Percentiles rank a stretch among this genome's conserved stretches.
Conservation (phyloP, 2,329 filamentous ascomycete species). For the Fonsecaea nubica region DNA sequence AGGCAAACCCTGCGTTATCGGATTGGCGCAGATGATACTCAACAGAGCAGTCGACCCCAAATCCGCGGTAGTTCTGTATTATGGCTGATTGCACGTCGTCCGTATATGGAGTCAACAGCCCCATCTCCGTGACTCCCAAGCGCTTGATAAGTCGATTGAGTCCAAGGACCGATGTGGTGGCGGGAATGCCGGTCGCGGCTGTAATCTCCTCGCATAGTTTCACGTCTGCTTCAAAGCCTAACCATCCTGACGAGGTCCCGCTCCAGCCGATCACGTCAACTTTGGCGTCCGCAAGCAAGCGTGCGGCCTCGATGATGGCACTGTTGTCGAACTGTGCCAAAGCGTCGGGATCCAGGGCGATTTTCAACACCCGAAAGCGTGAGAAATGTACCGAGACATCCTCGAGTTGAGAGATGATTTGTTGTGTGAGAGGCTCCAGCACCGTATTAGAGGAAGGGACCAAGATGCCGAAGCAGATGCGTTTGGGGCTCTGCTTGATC, state of each 20-base stretch:
- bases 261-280: constrained; percentile 51
- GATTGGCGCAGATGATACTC: constrained; percentile 46
- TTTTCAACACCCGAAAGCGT: constrained; percentile 50
- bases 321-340: constrained; percentile 45
- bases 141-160: constrained; percentile 47
- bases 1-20: constrained; percentile 50
- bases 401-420: constrained; percentile 45
- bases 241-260: constrained; percentile 49
- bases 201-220: constrained; percentile 49
- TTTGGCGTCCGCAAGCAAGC: constrained; percentile 47
- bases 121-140: constrained; percentile 43
- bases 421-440: constrained; percentile 52
- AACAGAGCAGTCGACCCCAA: constrained; percentile 45
- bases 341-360: constrained; percentile 45
- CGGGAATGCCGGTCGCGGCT: constrained; percentile 46
- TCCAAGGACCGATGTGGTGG: constrained; percentile 51
- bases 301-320: constrained; percentile 45
- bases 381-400: constrained; percentile 52
- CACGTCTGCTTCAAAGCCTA: constrained; percentile 52
- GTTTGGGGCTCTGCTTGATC: constrained; percentile 10
- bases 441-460: constrained; percentile 55
- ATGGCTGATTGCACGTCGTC: constrained; percentile 51
- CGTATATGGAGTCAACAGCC: constrained; percentile 53
- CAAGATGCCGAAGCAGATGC: constrained; percentile 48
- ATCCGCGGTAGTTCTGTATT: constrained; percentile 45